These are phyloP conservation scores for Fomitopsis pinicola DNA, from an alignment of 1,284 basidiomycete species.

Conservation along the genomic window DNA sequence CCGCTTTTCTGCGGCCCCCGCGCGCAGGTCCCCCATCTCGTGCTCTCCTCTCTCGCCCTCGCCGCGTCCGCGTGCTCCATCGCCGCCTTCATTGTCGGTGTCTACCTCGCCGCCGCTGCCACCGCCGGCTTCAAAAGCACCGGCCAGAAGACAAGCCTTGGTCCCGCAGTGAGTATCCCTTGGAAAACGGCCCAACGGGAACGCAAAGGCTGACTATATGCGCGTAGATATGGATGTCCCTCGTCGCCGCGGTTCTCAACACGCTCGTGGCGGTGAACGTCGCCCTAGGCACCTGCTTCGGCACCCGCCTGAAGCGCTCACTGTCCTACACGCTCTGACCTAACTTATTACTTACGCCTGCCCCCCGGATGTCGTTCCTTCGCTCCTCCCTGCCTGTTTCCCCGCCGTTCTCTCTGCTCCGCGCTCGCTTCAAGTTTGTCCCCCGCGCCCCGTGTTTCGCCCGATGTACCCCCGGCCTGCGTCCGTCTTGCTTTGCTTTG, in stretches of 20 bases:
- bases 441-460: too few species aligned
- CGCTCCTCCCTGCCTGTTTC: background rate
- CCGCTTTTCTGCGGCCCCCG: background rate
- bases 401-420: background rate
- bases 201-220: background rate
- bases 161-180: background rate
- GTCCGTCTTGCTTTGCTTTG: too few species aligned
- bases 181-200: background rate
- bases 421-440: too few species aligned
- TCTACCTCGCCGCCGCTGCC: background rate
- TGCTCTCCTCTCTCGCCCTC: background rate
- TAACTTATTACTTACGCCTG: background rate
- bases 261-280: background rate
- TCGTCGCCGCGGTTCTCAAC: background rate
- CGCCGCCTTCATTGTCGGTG: background rate
- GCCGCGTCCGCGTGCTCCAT: background rate
- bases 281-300: background rate
- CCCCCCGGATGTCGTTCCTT: background rate
- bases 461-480: too few species aligned
- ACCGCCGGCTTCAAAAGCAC: background rate
- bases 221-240: constrained; percentile 3
- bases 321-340: background rate
- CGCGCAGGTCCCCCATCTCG: background rate
- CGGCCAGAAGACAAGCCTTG: background rate
- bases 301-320: background rate